Conservation (phyloP, 108 stramenopile species). For the Cyclotella distinguenda region DNA sequence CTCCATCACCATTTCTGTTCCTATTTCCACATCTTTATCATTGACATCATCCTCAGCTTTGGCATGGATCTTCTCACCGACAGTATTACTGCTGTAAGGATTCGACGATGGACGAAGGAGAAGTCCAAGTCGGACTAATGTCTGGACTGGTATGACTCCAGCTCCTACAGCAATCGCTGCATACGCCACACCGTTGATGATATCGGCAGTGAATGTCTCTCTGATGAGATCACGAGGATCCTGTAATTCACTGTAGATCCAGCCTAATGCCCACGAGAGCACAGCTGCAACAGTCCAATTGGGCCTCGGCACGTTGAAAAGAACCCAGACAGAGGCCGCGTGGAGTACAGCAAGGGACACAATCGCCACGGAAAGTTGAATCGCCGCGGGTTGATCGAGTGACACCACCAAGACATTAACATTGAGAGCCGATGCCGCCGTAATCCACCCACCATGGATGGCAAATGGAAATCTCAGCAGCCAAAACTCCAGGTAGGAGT, state of each 20-base stretch:
- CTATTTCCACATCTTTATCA: background rate
- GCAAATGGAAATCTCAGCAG: conserved; percentile 77
- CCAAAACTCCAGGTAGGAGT: conserved; percentile 51
- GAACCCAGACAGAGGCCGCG: conserved; percentile 54
- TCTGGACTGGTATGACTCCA: conserved; percentile 24
- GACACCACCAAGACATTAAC: conserved; percentile 69
- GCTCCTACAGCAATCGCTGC: conserved; percentile 34
- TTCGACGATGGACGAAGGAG: conserved; percentile 17
- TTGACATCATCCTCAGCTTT: background rate
- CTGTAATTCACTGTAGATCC: conserved; percentile 54
- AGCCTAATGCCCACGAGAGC: conserved; percentile 68
- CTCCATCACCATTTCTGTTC: too few relatives aligned
- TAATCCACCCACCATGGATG: conserved; percentile 84
- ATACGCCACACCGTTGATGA: conserved; percentile 35
- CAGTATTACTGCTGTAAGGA: conserved; percentile 29
- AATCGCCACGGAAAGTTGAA: conserved; percentile 57
- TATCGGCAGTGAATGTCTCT: conserved; percentile 40
- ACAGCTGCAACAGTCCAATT: conserved; percentile 65
- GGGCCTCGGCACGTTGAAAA: conserved; percentile 32
- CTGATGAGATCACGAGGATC: conserved; percentile 53
- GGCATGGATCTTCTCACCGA: background rate
- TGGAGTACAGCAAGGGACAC: conserved; percentile 52
- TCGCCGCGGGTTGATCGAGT: conserved; percentile 20
- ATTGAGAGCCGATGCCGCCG: conserved; percentile 78
- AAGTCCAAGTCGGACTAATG: conserved; percentile 23